phyloP scores from a whole-genome alignment of 164 flowering plant genomes.

The Aristolochia californica region DNA sequence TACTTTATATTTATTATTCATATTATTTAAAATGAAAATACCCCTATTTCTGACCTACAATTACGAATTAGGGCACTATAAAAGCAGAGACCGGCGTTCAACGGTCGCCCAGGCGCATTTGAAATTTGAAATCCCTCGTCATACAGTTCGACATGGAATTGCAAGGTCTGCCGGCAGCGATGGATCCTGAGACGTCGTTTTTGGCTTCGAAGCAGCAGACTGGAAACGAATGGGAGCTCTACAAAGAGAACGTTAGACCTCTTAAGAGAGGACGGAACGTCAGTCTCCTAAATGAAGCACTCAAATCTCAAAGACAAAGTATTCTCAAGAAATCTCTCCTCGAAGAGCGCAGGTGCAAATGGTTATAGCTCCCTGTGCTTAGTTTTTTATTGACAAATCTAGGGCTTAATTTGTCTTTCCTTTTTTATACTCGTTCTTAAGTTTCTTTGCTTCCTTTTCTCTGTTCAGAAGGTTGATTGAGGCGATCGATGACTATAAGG shows the following conservation, averaged over 20 bases:
- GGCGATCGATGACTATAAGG: conserved; percentile 72
- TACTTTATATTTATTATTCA: too few relatives aligned
- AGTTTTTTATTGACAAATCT: too few relatives aligned
- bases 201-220: conserved; percentile 44
- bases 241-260: conserved; percentile 87
- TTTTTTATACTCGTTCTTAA: neutral
- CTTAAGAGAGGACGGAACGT: conserved; percentile 85
- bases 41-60: too few relatives aligned
- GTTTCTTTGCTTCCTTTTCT: neutral
- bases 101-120: neutral
- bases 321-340: conserved; percentile 46
- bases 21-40: too few relatives aligned
- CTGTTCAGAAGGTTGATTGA: conserved; percentile 51
- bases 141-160: conserved; percentile 1
- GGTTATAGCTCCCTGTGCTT: neutral
- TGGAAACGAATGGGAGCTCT: conserved; percentile 83
- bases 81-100: neutral
- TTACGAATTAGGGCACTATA: too few relatives aligned
- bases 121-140: conserved; percentile 4
- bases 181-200: conserved; percentile 74
- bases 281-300: conserved; percentile 52
- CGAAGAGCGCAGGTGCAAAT: conserved; percentile 38
- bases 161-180: conserved; percentile 16
- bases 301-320: conserved; percentile 38
- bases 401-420: neutral